Conservation (phyloP, 1,284 basidiomycete species). For the Filobasidium uniguttulatum region DNA sequence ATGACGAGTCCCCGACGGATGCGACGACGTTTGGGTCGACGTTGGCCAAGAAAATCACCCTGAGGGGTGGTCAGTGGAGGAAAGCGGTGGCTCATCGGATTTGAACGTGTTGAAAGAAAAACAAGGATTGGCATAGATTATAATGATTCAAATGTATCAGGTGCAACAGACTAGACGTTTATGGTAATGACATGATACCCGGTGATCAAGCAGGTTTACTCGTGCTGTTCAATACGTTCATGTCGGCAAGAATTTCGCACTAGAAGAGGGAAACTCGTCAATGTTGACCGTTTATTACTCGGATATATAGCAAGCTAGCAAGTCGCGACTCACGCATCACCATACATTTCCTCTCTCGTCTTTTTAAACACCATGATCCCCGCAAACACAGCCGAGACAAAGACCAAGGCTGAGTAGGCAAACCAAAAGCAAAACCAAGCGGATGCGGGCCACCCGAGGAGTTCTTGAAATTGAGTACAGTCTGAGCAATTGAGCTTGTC, state of each 20-base stretch:
- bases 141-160: too few relatives aligned
- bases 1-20: background rate
- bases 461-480: slow-evolving; percentile 32
- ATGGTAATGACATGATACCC: too few relatives aligned
- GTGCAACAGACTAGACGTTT: too few relatives aligned
- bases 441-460: slow-evolving; percentile 29
- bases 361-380: slow-evolving; percentile 32
- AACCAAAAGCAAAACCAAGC: slow-evolving; percentile 32
- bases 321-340: slow-evolving; percentile 14
- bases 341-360: slow-evolving; percentile 15
- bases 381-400: slow-evolving; percentile 31
- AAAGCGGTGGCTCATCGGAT: background rate
- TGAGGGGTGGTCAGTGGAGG: background rate
- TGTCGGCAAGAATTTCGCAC: slow-evolving; percentile 12
- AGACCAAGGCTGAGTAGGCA: slow-evolving; percentile 27
- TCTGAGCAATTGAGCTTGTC: slow-evolving; percentile 34
- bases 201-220: too few relatives aligned
- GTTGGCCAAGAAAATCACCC: background rate
- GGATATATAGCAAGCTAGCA: background rate
- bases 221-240: background rate
- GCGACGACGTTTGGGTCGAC: background rate
- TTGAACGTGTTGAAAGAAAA: background rate
- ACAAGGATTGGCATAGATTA: too few relatives aligned
- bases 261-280: background rate
- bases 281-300: too few relatives aligned